Evolutionary conservation across 805 yeast species (phyloP), one percentile per base, ranked within the genome.

Genomic region (Ogataea trehaloabstinens): DNA sequence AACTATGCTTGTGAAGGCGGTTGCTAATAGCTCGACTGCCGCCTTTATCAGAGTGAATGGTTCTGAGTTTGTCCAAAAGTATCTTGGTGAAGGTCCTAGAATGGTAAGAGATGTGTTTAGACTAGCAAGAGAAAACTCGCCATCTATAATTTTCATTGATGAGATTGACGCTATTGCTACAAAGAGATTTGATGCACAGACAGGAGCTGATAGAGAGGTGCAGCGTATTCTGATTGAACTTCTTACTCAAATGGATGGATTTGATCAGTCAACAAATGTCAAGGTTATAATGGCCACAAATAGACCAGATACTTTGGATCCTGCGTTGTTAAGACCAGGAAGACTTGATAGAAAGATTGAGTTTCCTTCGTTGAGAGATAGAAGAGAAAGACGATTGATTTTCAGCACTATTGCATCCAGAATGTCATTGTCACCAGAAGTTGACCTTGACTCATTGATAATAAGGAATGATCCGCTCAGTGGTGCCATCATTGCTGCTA

Each of bases 91-190:
- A 71, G 99, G 99, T 57, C 98, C 99, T 44, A 79, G 99, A 70
- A 93, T 93, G 98, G 99, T 93, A 24, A 82, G 99, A 64, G 99
- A 93, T 63, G 98, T 93, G 24, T 93, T 93, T 70, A 74, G 98
- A 60, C 76, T 93, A 47, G 99, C 99, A 6, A 78, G 98, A 60
- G 99, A 93, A 62, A 93, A 93, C 67, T 81, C 97, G 0, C 99
- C 99, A 5, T 80, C 96, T 7, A 93, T 93, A 58, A 93, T 93
- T 45, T 93, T 93, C 67, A 93, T 93, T 53, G 99, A 93, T 71
- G 99, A 93, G 71, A 90, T 93, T 55, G 99, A 93, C 68, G 96
- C 99, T 24, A 93, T 93, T 64, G 99, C 99, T 40, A 93, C 99
- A 28, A 93, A 93, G 67, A 86, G 99, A 68, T 93, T 93, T 57